Evolutionary conservation across 2,329 filamentous ascomycete species (phyloP).

Genomic region (Neonectria ditissima): DNA sequence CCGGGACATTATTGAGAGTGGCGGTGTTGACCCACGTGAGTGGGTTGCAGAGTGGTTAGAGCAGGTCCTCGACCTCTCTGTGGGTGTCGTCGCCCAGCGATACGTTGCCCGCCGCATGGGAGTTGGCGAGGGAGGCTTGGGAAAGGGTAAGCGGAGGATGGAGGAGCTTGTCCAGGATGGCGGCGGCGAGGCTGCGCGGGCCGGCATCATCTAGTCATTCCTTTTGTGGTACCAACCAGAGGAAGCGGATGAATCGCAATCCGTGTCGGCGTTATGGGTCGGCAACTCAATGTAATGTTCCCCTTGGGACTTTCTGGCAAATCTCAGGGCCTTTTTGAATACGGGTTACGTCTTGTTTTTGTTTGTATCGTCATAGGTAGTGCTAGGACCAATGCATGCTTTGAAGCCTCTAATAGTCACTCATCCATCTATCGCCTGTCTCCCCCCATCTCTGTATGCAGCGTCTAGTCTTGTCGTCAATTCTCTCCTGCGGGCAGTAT

Average conservation of each 20-base stretch:
- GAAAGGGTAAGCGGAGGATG: constrained; percentile 70
- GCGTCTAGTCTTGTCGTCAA: neutral
- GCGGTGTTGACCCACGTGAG: constrained; percentile 88
- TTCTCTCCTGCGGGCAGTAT: neutral
- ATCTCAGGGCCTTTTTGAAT: constrained; percentile 34
- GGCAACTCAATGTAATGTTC: constrained; percentile 35
- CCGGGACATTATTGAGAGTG: constrained; percentile 80
- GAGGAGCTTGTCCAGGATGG: constrained; percentile 68
- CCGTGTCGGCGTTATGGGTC: constrained; percentile 42
- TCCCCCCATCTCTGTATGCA: neutral
- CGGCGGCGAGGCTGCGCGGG: constrained; percentile 69
- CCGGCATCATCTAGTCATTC: constrained; percentile 62
- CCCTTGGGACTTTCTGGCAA: constrained; percentile 26
- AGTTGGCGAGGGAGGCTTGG: constrained; percentile 82
- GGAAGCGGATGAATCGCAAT: constrained; percentile 30
- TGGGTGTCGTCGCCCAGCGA: constrained; percentile 90
- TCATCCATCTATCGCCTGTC: neutral
- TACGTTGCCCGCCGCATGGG: constrained; percentile 97
- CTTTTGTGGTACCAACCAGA: constrained; percentile 6
- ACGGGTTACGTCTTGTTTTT: constrained; percentile 25
- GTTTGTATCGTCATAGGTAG: constrained; percentile 17
- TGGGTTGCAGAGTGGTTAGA: constrained; percentile 99
- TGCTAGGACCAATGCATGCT: constrained; percentile 23
- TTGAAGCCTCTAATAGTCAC: constrained; percentile 13
- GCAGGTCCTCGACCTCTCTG: constrained; percentile 80